Evolutionary conservation across 495 filamentous ascomycete genomes (phyloP), one percentile per base, ranked within the genome.

Genomic region (Viridothelium virens): DNA sequence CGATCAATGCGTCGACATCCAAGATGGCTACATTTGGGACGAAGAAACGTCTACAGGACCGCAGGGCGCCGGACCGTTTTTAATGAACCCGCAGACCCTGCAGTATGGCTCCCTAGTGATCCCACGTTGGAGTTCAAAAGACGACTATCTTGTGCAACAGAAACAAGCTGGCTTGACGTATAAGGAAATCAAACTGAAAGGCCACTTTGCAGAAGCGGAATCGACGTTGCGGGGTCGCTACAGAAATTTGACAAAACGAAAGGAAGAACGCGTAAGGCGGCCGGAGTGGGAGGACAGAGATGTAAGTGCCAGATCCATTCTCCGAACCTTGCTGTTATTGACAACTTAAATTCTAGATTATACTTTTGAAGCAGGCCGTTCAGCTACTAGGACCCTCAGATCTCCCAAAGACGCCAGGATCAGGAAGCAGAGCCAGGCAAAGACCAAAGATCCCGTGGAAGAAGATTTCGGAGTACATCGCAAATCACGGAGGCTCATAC

Each of bases 181-280:
- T 79, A 88, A 85, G 67, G 84, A 91, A 37, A 96, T 97, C 71
- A 87, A 86, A 61, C 73, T 73, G 4, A 69, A 79, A 5, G 88
- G 90, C 0, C 78, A 82, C 0, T 89, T 91, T 67, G 80, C 77
- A 9, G 90, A 93, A 72, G 90, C 91, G 10, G 92, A 96, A 74
- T 94, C 91, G 11, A 96, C 92, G 2, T 80, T 97, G 12, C 84
- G 92, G 16, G 92, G 92, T 0, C 80, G 92, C 10, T 90, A 85
- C 65, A 82, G 92, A 12, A 90, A 86, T 1, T 74, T 96, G 69
- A 96, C 90, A 0, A 96, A 96, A 76, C 71, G 79, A 1, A 89
- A 89, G 65, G 83, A 85, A 56, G 81, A 91, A 65, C 79, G 92
- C 2, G 85, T 93, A 1, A 77, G 92, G 31, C 91, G 87, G 73